Evolutionary conservation across 345 rosid genomes (phyloP).

Genomic region (Dovyalis caffra): DNA sequence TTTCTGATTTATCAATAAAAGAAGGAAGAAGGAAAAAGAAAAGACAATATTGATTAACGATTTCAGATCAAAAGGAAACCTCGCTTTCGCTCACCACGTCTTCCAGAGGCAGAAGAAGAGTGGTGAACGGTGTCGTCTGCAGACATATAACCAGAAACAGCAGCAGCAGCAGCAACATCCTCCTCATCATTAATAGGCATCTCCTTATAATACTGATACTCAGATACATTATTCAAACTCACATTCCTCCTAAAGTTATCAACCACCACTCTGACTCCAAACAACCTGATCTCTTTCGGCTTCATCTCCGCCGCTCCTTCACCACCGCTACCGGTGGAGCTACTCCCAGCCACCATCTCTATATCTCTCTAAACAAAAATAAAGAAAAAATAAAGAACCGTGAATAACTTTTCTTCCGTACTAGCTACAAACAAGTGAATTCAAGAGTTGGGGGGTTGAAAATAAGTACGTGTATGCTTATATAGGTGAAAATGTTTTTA

Average conservation of each 20-base stretch:
- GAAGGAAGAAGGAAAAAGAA: too few relatives aligned
- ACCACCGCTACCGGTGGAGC: slow-evolving; percentile 27
- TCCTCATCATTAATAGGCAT: slow-evolving; percentile 8
- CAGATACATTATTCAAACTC: slow-evolving; percentile 77
- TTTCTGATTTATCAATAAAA: too few relatives aligned
- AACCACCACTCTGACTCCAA: slow-evolving; percentile 85
- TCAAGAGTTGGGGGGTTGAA: not conserved
- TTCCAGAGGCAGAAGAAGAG: slow-evolving; percentile 28
- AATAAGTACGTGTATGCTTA: not conserved
- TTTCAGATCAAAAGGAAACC: slow-evolving; percentile 39
- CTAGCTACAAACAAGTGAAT: not conserved
- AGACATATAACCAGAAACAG: slow-evolving; percentile 61
- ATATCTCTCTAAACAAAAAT: too few relatives aligned
- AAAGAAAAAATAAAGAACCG: too few relatives aligned
- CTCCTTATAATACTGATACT: slow-evolving; percentile 56
- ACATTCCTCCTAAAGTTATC: slow-evolving; percentile 94
- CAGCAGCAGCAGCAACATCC: slow-evolving; percentile 12
- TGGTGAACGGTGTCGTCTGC: slow-evolving; percentile 73
- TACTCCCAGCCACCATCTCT: slow-evolving; percentile 27
- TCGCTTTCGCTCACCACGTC: slow-evolving; percentile 76
- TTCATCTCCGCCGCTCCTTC: slow-evolving; percentile 2
- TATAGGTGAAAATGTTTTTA: not conserved
- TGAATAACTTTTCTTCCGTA: not conserved
- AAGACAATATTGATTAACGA: too few relatives aligned
- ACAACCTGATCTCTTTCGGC: slow-evolving; percentile 74